These are phyloP conservation scores for Geum urbanum DNA, from an alignment of 306 rosid species.

Conservation along the genomic window DNA sequence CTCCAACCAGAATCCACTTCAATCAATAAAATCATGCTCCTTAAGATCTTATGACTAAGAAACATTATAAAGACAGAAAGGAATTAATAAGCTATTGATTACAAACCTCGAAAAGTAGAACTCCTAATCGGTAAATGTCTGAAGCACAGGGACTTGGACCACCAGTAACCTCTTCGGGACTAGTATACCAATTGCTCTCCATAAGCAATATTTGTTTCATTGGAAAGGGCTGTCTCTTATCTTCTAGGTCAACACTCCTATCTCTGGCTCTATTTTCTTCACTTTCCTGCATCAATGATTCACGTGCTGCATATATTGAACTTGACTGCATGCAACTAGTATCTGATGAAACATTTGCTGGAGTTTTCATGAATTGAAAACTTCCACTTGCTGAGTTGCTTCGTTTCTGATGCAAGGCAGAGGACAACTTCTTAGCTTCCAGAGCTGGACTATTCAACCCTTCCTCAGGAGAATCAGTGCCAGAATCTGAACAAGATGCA, in stretches of 20 bases:
- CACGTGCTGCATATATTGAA: slow-evolving; percentile 60
- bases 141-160: slow-evolving; percentile 73
- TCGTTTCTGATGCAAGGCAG: slow-evolving; percentile 43
- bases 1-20: slow-evolving; percentile 14
- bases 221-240: slow-evolving; percentile 73
- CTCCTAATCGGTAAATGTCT: slow-evolving; percentile 77
- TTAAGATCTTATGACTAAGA: neutral
- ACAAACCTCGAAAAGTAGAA: slow-evolving; percentile 89
- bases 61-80: slow-evolving; percentile 19
- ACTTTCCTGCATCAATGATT: slow-evolving; percentile 56
- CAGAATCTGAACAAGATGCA: slow-evolving; percentile 88
- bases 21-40: neutral
- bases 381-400: slow-evolving; percentile 54
- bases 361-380: slow-evolving; percentile 38
- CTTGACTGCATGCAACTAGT: slow-evolving; percentile 80
- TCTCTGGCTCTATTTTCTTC: slow-evolving; percentile 60
- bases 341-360: slow-evolving; percentile 57
- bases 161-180: slow-evolving; percentile 77
- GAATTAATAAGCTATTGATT: slow-evolving; percentile 14
- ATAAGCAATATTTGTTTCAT: slow-evolving; percentile 77
- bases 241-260: slow-evolving; percentile 62
- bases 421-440: slow-evolving; percentile 45
- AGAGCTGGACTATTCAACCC: slow-evolving; percentile 43
- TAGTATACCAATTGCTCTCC: slow-evolving; percentile 89
- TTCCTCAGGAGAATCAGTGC: slow-evolving; percentile 75